phyloP scores from a whole-genome alignment of 2,329 filamentous ascomycete genomes.

The Bipolaris bicolor region DNA sequence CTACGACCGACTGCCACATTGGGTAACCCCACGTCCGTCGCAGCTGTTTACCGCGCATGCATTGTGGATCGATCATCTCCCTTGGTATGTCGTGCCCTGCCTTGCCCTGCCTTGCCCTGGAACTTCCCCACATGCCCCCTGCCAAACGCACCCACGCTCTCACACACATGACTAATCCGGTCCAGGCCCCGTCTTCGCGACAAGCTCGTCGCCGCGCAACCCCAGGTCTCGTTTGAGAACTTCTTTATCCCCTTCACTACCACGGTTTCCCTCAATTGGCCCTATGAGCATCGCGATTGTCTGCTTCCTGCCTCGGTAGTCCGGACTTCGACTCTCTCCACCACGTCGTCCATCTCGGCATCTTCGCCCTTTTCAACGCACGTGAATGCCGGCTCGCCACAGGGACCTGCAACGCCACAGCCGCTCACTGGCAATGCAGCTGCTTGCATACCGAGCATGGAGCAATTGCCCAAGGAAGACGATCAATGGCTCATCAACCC shows the following conservation, averaged over 20 bases:
- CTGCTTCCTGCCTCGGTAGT: conserved; percentile 59
- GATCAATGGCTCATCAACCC: conserved; percentile 82
- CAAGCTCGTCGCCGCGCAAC: conserved; percentile 61
- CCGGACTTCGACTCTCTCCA: conserved; percentile 26
- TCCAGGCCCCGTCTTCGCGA: conserved; percentile 72
- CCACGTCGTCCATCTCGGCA: conserved; percentile 32
- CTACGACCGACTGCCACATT: conserved; percentile 77
- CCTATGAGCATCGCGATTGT: conserved; percentile 74
- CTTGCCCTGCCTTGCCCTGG: no score
- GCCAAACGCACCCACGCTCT: neutral
- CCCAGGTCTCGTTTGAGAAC: conserved; percentile 71
- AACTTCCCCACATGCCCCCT: neutral
- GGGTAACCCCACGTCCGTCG: conserved; percentile 68
- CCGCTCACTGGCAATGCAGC: conserved; percentile 25
- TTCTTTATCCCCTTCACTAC: conserved; percentile 85
- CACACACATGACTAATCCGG: conserved; percentile 19
- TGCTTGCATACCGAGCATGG: conserved; percentile 15
- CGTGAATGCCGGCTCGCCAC: conserved; percentile 38
- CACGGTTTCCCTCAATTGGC: conserved; percentile 81
- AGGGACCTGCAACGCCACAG: conserved; percentile 32
- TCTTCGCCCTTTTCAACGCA: conserved; percentile 41
- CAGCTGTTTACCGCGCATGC: conserved; percentile 75
- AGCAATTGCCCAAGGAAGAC: conserved; percentile 33
- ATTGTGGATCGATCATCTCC: conserved; percentile 81
- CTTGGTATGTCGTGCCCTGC: conserved; percentile 59